These are phyloP conservation scores for Carpinus fangiana DNA, from an alignment of 306 rosid species.

Conservation along the genomic window DNA sequence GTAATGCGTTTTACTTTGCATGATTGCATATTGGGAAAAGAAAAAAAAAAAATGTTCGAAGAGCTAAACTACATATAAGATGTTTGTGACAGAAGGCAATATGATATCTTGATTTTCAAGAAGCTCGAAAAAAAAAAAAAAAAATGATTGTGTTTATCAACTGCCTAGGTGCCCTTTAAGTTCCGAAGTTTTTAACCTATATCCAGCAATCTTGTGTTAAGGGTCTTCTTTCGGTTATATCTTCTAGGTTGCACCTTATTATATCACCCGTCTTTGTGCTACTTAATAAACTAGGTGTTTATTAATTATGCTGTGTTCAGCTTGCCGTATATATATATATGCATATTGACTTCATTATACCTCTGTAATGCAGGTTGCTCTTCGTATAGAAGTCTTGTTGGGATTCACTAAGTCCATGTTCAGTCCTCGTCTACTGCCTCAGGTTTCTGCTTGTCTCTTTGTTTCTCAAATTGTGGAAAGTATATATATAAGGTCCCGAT, in stretches of 20 bases:
- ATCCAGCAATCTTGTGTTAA: background rate
- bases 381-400: conserved; percentile 60
- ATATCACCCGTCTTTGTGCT: background rate
- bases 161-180: background rate
- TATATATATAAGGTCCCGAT: background rate
- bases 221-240: background rate
- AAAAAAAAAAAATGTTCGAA: background rate
- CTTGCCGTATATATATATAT: background rate
- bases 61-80: background rate
- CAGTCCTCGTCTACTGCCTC: conserved; percentile 72
- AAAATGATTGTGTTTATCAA: background rate
- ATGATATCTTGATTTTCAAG: background rate
- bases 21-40: background rate
- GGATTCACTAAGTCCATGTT: conserved; percentile 65
- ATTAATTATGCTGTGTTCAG: background rate
- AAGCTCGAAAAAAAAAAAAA: background rate
- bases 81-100: background rate
- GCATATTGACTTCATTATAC: background rate
- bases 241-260: background rate
- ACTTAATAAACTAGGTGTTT: background rate
- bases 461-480: conserved; percentile 10
- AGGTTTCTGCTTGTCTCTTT: conserved; percentile 43
- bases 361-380: conserved; percentile 55
- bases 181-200: background rate
- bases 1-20: conserved; percentile 23